Percentiles rank a stretch among this genome's conserved stretches.
Conservation (phyloP, 2,329 filamentous ascomycete genomes). For the Talaromyces sp. region DNA sequence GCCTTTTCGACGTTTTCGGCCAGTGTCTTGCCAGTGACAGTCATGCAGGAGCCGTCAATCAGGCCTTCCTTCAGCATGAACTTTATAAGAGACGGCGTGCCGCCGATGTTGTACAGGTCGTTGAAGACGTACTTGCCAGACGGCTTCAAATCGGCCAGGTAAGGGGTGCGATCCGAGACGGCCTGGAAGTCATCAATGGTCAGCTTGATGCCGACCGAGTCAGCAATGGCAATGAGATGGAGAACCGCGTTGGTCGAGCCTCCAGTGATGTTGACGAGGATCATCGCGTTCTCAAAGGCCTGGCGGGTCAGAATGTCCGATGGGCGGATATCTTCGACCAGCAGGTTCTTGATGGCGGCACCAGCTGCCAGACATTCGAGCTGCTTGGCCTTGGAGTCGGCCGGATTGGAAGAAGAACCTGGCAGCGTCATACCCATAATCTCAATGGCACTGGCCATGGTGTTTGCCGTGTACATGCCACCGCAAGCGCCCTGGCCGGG, state of each 20-base stretch:
- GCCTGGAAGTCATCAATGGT: slow-evolving; percentile 83
- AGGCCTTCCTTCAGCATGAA: slow-evolving; percentile 54
- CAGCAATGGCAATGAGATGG: slow-evolving; percentile 77
- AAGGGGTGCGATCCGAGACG: slow-evolving; percentile 72
- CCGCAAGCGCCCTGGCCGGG: slow-evolving; percentile 78
- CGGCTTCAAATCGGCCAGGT: slow-evolving; percentile 78
- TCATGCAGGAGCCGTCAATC: slow-evolving; percentile 56
- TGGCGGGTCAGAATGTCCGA: slow-evolving; percentile 73
- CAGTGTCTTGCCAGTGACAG: slow-evolving; percentile 56
- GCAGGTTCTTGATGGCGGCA: slow-evolving; percentile 66
- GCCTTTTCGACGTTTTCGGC: slow-evolving; percentile 55
- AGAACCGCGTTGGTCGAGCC: slow-evolving; percentile 83
- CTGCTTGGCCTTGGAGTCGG: slow-evolving; percentile 66
- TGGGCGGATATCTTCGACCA: slow-evolving; percentile 72
- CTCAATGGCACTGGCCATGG: slow-evolving; percentile 70
- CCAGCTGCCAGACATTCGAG: slow-evolving; percentile 69
- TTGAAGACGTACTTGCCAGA: slow-evolving; percentile 62
- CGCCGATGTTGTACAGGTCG: slow-evolving; percentile 53
- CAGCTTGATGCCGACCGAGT: slow-evolving; percentile 73
- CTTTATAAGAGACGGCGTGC: slow-evolving; percentile 54
- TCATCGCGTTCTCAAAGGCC: slow-evolving; percentile 82
- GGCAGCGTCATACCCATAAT: slow-evolving; percentile 74
- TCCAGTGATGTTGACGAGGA: slow-evolving; percentile 74
- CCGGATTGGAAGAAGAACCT: slow-evolving; percentile 73
- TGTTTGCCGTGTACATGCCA: slow-evolving; percentile 79